Percentiles rank a stretch among this genome's conserved stretches.
Evolutionary conservation across 306 rosid genomes (phyloP).

Genomic region (Lithocarpus polystachyus): DNA sequence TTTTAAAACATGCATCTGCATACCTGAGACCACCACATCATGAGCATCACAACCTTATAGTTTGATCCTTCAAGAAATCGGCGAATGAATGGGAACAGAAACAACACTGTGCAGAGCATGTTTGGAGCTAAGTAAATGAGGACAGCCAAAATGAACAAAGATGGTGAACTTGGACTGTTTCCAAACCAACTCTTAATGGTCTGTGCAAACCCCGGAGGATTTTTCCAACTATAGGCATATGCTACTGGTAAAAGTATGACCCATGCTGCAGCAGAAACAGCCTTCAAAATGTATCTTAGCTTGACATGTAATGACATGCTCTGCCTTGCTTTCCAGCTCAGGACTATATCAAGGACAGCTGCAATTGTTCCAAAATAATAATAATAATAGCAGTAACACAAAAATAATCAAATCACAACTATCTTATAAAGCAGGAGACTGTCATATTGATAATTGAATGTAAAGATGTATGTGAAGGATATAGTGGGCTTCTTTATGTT

Average conservation of each 20-base stretch:
- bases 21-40: conserved; percentile 99
- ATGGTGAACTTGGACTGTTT: conserved; percentile 75
- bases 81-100: conserved; percentile 78
- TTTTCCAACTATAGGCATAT: conserved; percentile 79
- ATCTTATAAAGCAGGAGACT: conserved; percentile 8
- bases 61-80: conserved; percentile 75
- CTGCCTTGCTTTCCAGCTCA: conserved; percentile 89
- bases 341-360: conserved; percentile 78
- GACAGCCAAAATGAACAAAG: conserved; percentile 84
- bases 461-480: not conserved
- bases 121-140: conserved; percentile 84
- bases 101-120: conserved; percentile 71
- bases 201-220: conserved; percentile 80
- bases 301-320: conserved; percentile 71
- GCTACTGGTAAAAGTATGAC: conserved; percentile 87
- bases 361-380: conserved; percentile 32
- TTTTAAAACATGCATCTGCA: conserved; percentile 18
- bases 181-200: conserved; percentile 92
- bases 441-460: conserved; percentile 13
- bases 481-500: not conserved
- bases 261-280: conserved; percentile 72
- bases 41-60: conserved; percentile 45
- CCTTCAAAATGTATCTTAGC: conserved; percentile 80
- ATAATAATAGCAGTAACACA: not conserved
- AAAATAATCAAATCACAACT: conserved; percentile 19